Evolutionary conservation across 2,329 filamentous ascomycete species (phyloP), one percentile per base, ranked within the genome.

Genomic region (Hirsutella thompsonii): DNA sequence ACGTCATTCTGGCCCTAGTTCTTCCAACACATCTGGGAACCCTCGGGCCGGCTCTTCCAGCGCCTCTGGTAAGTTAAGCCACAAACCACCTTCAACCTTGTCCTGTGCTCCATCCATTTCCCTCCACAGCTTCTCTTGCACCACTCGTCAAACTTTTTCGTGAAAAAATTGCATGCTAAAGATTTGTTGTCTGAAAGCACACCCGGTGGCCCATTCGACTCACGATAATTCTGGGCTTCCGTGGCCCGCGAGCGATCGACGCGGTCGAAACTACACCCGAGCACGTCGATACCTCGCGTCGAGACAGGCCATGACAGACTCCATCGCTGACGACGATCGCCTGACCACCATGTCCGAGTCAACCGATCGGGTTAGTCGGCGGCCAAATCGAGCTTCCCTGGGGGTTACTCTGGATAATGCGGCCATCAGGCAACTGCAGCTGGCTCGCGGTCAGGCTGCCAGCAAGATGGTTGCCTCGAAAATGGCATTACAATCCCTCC

Each of bases 391-490:
- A 8, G 37, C 23, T 19, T n/a, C 37, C 8, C 32, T 9, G 5
- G n/a, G 16, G 8, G 21, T 20, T 8, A 34, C 21, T 30, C 36
- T 21, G 21, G 55, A 60, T 2, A 64, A 67, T 11, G 51, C 52
- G 16, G 52, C 58, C 8, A 40, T 66, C 16, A 59, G 66, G 14
- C 58, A 61, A 10, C 55, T 66, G 13, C 71, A 74, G 49, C 41
- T 72, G 5, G 49, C 69, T 28, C 66, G 70, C 34, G 69, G 69
- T 14, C 56, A 63, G 8, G 44, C 64, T 19, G 51, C 58, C 0
- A 65, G 55, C 32, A 70, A 67, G 49, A 57, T 64, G 46, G 63
- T 73, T 6, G 70, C 69, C 3, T 73, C 69, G 1, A 66, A 59
- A 45, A 54, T 52, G 14, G 69, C 70, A 3, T 52, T 76, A 11